Percentiles rank a stretch among this genome's conserved stretches.
These are phyloP conservation scores for Gaertneriomyces semiglobifer DNA, from an alignment of 192 early-diverging fungal genomes.

Conservation along the genomic window DNA sequence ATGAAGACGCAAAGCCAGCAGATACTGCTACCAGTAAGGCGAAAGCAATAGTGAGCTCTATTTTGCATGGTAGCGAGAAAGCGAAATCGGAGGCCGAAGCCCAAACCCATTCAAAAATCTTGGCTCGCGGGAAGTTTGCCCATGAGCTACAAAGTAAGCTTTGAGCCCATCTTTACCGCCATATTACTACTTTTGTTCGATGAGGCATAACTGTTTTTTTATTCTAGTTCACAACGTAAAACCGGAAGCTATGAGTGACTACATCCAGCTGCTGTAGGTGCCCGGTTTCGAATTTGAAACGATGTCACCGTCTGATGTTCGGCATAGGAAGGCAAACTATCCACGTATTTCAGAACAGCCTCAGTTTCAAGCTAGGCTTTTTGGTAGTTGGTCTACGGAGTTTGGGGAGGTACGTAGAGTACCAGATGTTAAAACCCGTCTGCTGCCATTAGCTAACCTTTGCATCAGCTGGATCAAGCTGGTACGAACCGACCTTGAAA, in stretches of 20 bases:
- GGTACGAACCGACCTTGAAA: slow-evolving; percentile 41
- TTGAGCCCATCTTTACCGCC: no score
- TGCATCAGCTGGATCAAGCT: slow-evolving; percentile 65
- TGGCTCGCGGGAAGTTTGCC: slow-evolving; percentile 83
- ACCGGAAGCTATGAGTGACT: slow-evolving; percentile 83
- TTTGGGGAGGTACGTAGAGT: slow-evolving; percentile 57
- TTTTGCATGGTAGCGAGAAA: slow-evolving; percentile 51
- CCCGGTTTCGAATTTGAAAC: neutral
- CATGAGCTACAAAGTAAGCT: slow-evolving; percentile 78
- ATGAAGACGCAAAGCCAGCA: no score
- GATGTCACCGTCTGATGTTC: slow-evolving; percentile 4
- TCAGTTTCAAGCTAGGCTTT: slow-evolving; percentile 72
- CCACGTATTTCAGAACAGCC: slow-evolving; percentile 73
- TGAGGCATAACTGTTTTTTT: neutral
- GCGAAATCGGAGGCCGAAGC: slow-evolving; percentile 26
- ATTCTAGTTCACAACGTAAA: slow-evolving; percentile 71
- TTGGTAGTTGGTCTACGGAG: slow-evolving; percentile 84
- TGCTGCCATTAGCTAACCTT: no score
- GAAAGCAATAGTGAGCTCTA: slow-evolving; percentile 58
- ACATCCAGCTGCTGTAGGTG: slow-evolving; percentile 62
- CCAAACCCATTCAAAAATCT: slow-evolving; percentile 69
- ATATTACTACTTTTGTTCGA: no score
- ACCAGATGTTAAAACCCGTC: no score
- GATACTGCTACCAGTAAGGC: slow-evolving; percentile 6
- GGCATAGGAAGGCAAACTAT: slow-evolving; percentile 66